Conservation (phyloP, 2,329 filamentous ascomycete genomes). For the Graphilbum ipis-grandicollis region DNA sequence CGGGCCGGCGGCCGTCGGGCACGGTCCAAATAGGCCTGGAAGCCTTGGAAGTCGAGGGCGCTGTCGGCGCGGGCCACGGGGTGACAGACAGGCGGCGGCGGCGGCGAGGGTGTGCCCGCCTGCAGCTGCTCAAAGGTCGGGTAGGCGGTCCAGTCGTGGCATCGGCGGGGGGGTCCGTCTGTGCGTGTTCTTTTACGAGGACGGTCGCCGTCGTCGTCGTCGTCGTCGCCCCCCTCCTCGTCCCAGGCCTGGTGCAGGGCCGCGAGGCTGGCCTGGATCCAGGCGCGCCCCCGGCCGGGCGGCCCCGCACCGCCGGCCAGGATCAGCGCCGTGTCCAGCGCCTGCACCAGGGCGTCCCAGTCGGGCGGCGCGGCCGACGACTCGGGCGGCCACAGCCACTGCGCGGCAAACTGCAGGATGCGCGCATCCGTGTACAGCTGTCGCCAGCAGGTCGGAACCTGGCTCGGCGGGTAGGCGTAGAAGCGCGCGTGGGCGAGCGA, state of each 20-base stretch:
- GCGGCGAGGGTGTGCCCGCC: background rate
- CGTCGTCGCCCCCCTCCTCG: background rate
- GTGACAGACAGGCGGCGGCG: slow-evolving; percentile 18
- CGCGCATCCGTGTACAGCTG: slow-evolving; percentile 54
- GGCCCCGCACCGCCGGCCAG: slow-evolving; percentile 47
- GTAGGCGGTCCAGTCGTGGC: background rate
- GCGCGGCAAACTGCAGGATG: slow-evolving; percentile 38
- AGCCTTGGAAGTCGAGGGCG: slow-evolving; percentile 35
- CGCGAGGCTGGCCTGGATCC: slow-evolving; percentile 33
- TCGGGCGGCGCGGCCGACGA: background rate
- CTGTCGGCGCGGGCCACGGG: slow-evolving; percentile 23
- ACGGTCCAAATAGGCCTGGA: slow-evolving; percentile 42
- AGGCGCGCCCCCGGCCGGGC: slow-evolving; percentile 25
- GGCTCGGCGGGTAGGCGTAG: slow-evolving; percentile 50
- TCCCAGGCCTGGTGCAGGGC: slow-evolving; percentile 19
- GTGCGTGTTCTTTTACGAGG: slow-evolving; percentile 7
- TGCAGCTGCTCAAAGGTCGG: slow-evolving; percentile 1
- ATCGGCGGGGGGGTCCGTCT: background rate
- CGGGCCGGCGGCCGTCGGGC: slow-evolving; percentile 7
- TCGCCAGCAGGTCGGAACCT: slow-evolving; percentile 51
- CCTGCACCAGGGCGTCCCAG: slow-evolving; percentile 40
- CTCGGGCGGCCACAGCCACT: slow-evolving; percentile 2
- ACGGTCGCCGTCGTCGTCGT: background rate
- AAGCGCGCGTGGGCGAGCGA: slow-evolving; percentile 46
- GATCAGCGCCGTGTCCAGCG: slow-evolving; percentile 62